Conservation (phyloP, 208 protist genomes). For the Trypanosomatidae sp. region DNA sequence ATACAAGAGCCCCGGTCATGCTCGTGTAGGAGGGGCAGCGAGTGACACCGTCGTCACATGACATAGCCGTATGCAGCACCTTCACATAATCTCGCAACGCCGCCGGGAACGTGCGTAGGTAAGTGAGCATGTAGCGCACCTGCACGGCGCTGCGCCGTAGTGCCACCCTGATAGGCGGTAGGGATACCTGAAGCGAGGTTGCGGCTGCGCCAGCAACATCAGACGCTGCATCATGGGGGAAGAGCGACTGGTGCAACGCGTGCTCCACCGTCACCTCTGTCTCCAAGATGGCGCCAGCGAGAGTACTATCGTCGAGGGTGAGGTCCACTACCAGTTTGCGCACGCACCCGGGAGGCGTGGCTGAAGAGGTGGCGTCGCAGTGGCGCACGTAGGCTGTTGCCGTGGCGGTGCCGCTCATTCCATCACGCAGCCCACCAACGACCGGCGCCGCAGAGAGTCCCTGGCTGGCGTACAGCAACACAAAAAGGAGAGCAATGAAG, state of each 20-base stretch:
- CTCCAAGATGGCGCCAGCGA: conserved; percentile 22
- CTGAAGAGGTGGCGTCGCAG: background rate
- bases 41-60: conserved; percentile 15
- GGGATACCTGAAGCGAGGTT: conserved; percentile 21
- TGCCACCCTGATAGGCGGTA: conserved; percentile 34
- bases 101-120: conserved; percentile 49
- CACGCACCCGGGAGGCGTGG: conserved; percentile 13
- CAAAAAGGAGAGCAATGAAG: background rate
- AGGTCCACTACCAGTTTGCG: conserved; percentile 30
- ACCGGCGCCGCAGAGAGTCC: background rate
- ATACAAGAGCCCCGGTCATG: conserved; percentile 24
- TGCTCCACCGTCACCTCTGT: conserved; percentile 9
- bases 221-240: background rate
- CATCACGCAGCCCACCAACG: background rate
- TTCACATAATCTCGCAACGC: conserved; percentile 37
- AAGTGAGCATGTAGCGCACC: conserved; percentile 48
- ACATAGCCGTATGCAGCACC: conserved; percentile 19
- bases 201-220: background rate
- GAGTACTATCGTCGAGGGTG: conserved; percentile 22
- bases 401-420: conserved; percentile 1
- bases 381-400: conserved; percentile 11
- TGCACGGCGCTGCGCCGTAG: conserved; percentile 31
- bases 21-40: conserved; percentile 38
- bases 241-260: conserved; percentile 12
- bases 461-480: background rate